A percentile compares a stretch with the other conserved stretches of the same genome.
Evolutionary conservation across 495 filamentous ascomycete genomes (phyloP).

Genomic region (Aspergillus egyptiacus): DNA sequence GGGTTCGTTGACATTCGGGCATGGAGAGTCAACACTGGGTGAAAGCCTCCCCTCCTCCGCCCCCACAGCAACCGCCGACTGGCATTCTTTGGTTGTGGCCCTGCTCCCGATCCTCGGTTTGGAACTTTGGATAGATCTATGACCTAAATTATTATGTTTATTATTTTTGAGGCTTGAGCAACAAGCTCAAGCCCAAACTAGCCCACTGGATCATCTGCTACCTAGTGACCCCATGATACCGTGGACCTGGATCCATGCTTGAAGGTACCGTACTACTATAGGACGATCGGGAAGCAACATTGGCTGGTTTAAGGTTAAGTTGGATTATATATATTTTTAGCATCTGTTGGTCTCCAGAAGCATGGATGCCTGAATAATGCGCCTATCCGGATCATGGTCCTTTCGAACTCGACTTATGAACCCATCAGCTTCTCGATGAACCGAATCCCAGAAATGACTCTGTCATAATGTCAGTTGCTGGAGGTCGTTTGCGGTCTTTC

Average conservation of each 20-base stretch:
- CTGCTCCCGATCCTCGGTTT: constrained; percentile 10
- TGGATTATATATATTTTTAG: no score
- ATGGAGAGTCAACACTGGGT: constrained; percentile 18
- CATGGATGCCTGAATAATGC: no score
- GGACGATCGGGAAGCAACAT: no score
- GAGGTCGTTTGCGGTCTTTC: neutral
- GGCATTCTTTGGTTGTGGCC: constrained; percentile 13
- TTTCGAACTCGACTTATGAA: no score
- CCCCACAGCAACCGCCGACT: constrained; percentile 21
- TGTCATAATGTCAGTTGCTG: constrained; percentile 1
- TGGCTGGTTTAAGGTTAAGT: no score
- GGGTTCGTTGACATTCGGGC: constrained; percentile 6
- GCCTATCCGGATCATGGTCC: no score
- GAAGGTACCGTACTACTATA: no score
- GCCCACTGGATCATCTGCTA: no score
- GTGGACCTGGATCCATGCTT: no score
- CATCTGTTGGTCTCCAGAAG: no score
- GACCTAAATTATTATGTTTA: constrained; percentile 6
- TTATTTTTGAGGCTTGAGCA: neutral
- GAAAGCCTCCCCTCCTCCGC: constrained; percentile 11
- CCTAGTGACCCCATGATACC: no score
- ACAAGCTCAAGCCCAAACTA: no score
- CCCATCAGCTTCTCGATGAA: neutral
- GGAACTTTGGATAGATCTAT: neutral
- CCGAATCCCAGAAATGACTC: neutral